Conservation (phyloP, 2,329 filamentous ascomycete genomes). For the Claviceps digitariae region DNA sequence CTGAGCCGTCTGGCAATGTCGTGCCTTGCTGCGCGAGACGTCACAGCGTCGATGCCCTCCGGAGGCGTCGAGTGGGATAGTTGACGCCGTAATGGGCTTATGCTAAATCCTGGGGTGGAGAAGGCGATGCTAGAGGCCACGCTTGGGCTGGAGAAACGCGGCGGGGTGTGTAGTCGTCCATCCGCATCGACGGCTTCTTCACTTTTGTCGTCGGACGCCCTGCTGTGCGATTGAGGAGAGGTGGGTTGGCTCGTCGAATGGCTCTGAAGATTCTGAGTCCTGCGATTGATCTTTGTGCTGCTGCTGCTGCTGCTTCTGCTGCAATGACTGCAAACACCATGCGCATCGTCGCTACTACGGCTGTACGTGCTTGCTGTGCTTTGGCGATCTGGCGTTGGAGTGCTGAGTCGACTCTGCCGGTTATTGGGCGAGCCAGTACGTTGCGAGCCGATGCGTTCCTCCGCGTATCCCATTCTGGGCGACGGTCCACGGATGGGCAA, state of each 20-base stretch:
- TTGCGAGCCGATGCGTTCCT: constrained; percentile 1
- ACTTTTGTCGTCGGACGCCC: constrained; percentile 4
- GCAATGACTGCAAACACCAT: constrained; percentile 6
- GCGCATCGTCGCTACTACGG: constrained; percentile 6
- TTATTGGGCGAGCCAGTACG: background rate
- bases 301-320: too few species aligned
- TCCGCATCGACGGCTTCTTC: background rate
- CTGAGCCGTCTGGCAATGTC: constrained; percentile 30
- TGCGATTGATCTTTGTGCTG: constrained; percentile 6
- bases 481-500: background rate
- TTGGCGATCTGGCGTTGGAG: constrained; percentile 8
- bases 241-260: background rate
- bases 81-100: constrained; percentile 20
- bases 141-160: constrained; percentile 20
- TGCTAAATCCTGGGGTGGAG: constrained; percentile 13
- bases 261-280: background rate
- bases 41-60: constrained; percentile 4
- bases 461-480: constrained; percentile 3
- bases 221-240: constrained; percentile 2
- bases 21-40: constrained; percentile 22
- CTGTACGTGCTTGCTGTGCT: constrained; percentile 6
- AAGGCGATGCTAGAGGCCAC: constrained; percentile 20
- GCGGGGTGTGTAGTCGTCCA: constrained; percentile 11
- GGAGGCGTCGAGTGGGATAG: constrained; percentile 7
- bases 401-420: background rate